phyloP scores from a whole-genome alignment of 345 rosid genomes.

The Lenwebbia sp. region DNA sequence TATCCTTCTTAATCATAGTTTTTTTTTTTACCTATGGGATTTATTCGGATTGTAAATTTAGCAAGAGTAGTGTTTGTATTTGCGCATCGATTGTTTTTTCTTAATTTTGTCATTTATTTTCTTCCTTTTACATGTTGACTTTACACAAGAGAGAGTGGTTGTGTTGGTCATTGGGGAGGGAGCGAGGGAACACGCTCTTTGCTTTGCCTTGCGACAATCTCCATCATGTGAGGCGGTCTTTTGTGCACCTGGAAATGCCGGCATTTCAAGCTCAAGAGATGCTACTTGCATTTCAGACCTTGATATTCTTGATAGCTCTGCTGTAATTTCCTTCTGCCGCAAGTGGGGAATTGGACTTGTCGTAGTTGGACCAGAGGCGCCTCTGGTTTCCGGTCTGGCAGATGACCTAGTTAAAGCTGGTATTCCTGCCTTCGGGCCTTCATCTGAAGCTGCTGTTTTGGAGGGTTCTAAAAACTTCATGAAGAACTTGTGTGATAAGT shows the following conservation, averaged over 20 bases:
- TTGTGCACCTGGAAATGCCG: slow-evolving; percentile 95
- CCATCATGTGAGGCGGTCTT: slow-evolving; percentile 61
- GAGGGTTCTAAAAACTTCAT: slow-evolving; percentile 95
- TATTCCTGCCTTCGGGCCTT: slow-evolving; percentile 86
- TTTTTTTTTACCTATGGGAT: not conserved
- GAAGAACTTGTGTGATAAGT: slow-evolving; percentile 83
- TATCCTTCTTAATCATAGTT: too few relatives aligned
- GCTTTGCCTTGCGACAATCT: slow-evolving; percentile 71
- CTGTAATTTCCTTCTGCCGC: slow-evolving; percentile 62
- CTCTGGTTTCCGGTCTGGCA: slow-evolving; percentile 78
- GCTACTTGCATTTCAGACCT: slow-evolving; percentile 77
- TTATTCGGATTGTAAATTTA: not conserved
- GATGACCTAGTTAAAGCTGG: slow-evolving; percentile 61
- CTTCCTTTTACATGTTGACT: not conserved
- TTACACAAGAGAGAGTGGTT: slow-evolving; percentile 43
- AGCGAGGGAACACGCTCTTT: slow-evolving; percentile 90
- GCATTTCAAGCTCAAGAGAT: slow-evolving; percentile 68
- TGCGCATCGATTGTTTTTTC: not conserved
- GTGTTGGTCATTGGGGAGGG: slow-evolving; percentile 92
- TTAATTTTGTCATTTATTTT: not conserved
- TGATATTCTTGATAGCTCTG: slow-evolving; percentile 47
- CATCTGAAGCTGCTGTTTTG: slow-evolving; percentile 94
- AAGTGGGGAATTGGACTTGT: slow-evolving; percentile 61
- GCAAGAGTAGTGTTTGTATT: not conserved
- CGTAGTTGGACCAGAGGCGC: slow-evolving; percentile 91